phyloP scores from a whole-genome alignment of 495 filamentous ascomycete species.

The Elaphomyces granulatus region DNA sequence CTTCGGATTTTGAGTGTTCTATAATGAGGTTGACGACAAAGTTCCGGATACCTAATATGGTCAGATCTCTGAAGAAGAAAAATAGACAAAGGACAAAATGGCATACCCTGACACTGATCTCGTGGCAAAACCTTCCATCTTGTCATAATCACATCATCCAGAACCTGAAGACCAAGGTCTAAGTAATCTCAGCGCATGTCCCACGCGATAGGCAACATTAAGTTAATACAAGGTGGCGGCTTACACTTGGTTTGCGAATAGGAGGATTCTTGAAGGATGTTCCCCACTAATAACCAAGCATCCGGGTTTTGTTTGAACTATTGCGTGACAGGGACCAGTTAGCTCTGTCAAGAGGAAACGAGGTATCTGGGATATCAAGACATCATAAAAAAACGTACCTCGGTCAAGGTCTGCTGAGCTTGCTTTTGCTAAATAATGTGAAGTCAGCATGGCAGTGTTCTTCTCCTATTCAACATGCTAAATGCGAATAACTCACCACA shows the following conservation, averaged over 20 bases:
- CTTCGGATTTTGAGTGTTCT: conserved; percentile 75
- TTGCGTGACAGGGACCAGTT: conserved; percentile 14
- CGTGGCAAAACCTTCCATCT: conserved; percentile 94
- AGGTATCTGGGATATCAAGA: not conserved
- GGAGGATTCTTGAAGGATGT: conserved; percentile 77
- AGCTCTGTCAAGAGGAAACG: not conserved
- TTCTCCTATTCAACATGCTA: not conserved
- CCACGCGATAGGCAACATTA: conserved; percentile 1
- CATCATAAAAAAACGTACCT: conserved; percentile 42
- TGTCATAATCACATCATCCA: conserved; percentile 97
- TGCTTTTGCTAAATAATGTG: conserved; percentile 66
- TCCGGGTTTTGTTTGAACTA: conserved; percentile 98
- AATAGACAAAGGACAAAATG: too few species aligned
- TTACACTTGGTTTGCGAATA: conserved; percentile 95
- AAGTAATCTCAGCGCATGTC: conserved; percentile 30
- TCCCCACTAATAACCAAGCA: conserved; percentile 92
- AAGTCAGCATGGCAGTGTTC: not conserved
- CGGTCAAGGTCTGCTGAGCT: conserved; percentile 86
- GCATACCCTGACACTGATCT: conserved; percentile 82
- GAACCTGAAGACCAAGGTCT: conserved; percentile 91
- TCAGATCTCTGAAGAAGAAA: not conserved
- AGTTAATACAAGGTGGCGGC: conserved; percentile 14
- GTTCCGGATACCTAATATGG: conserved; percentile 71
- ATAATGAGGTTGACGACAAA: conserved; percentile 98
- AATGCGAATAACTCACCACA: conserved; percentile 41